Evolutionary conservation across 805 yeast genomes (phyloP), one percentile per base, ranked within the genome.

Genomic region (Cyberlindnera petersonii): DNA sequence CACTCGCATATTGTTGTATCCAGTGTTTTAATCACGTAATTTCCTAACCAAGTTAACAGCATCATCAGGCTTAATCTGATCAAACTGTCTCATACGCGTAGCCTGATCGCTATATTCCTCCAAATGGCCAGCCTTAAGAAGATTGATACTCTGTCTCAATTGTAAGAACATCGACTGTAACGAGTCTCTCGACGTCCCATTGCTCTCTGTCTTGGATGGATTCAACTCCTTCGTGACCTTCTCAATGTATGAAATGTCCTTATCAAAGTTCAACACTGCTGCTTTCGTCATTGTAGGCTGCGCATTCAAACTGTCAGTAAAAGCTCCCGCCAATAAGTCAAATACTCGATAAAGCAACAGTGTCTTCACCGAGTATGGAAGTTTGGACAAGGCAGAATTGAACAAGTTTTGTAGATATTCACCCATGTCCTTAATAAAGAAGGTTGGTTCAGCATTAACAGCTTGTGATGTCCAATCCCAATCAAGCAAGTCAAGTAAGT

Each of bases 401-500:
- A 91, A 87, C 72, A 89, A 75, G 61, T 86, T 86, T 47, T 84
- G 85, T 55, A 91, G 69, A 60, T 82, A 93, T 41, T 82, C 76
- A 14, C 95, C 89, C 69, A 89, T 77, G 61, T 91, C 98, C 34
- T 77, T 75, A 40, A 91, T 75, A 36, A 82, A 81, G 49, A 71
- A 72, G 48, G 84, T 82, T 13, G 96, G 93, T 40, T 79, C 84
- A 1, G 52, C 59, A 47, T 76, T 74, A 10, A 68, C 51, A 9
- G 50, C 55, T 4, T 61, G 65, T 0, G 89, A 72, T 15, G 66
- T 61, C 96, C 97, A 91, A 55, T 88, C 86, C 62, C 86, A 85
- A 46, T 86, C 94, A 19, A 86, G 83, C 64, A 85, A 75, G 40
- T 85, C 96, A 48, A 91, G 66, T 48, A 91, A 75, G 61, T 82